These are phyloP conservation scores for Biscutella laevigata DNA, from an alignment of 441 rosid genomes.

Conservation along the genomic window DNA sequence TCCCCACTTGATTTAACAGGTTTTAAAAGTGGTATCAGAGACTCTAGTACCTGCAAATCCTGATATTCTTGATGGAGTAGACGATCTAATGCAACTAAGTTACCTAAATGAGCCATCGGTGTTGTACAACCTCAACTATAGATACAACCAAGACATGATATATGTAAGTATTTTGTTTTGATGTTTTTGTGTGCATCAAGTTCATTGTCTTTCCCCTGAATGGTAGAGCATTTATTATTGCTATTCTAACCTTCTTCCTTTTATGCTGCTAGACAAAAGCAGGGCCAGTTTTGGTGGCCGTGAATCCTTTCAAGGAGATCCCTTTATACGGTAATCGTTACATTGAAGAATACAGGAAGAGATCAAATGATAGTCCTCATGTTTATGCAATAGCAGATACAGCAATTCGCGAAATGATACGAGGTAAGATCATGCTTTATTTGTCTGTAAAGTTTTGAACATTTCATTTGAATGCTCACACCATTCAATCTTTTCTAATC, in stretches of 20 bases:
- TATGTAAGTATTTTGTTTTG: conserved; percentile 56
- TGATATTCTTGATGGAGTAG: conserved; percentile 97
- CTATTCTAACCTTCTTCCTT: conserved; percentile 6
- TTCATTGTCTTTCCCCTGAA: conserved; percentile 5
- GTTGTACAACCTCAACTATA: conserved; percentile 73
- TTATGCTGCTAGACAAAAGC: conserved; percentile 73
- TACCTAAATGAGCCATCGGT: conserved; percentile 96
- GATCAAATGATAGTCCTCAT: conserved; percentile 73
- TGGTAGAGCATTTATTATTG: neutral
- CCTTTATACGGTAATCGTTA: conserved; percentile 69
- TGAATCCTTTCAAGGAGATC: conserved; percentile 93
- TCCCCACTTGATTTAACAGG: conserved; percentile 34
- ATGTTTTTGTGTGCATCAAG: conserved; percentile 1
- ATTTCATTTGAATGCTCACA: conserved; percentile 18
- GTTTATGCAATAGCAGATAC: conserved; percentile 95
- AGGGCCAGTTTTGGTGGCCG: conserved; percentile 92
- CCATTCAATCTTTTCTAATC: conserved; percentile 25
- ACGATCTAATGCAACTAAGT: conserved; percentile 97
- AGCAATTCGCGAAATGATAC: conserved; percentile 93
- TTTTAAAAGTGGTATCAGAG: conserved; percentile 60
- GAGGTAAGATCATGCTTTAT: conserved; percentile 47
- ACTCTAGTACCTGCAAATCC: conserved; percentile 88
- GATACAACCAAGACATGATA: conserved; percentile 83
- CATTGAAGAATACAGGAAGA: conserved; percentile 78
- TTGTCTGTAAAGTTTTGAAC: neutral